These are phyloP conservation scores for Warburgia ugandensis DNA, from an alignment of 164 flowering plant species.

Conservation along the genomic window DNA sequence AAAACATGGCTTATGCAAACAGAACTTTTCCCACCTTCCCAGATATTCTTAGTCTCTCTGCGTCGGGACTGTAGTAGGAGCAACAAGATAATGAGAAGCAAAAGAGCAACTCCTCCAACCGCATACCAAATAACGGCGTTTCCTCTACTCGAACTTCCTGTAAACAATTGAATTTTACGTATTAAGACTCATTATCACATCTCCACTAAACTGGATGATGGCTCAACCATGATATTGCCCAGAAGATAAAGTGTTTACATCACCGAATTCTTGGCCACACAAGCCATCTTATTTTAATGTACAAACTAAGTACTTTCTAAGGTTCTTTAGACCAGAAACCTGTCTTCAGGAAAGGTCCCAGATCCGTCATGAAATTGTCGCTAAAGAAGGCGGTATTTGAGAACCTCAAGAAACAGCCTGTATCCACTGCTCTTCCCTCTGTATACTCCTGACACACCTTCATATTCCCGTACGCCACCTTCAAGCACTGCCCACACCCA, in stretches of 20 bases:
- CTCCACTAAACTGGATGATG: no score
- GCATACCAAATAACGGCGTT: constrained; percentile 32
- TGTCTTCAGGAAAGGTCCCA: constrained; percentile 24
- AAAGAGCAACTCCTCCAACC: constrained; percentile 30
- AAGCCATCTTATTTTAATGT: no score
- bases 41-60: neutral
- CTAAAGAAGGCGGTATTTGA: constrained; percentile 37
- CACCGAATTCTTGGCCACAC: no score
- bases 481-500: constrained; percentile 48
- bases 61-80: neutral
- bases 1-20: no score
- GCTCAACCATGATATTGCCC: no score
- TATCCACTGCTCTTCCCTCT: constrained; percentile 42
- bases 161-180: neutral
- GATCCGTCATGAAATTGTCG: constrained; percentile 30
- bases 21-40: no score
- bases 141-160: constrained; percentile 21
- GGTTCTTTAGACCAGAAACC: no score
- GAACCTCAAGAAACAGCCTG: constrained; percentile 57
- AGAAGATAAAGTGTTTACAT: no score
- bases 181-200: no score
- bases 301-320: no score
- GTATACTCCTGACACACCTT: constrained; percentile 29
- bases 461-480: constrained; percentile 27
- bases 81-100: constrained; percentile 13